Evolutionary conservation across 2,329 filamentous ascomycete species (phyloP), one percentile per base, ranked within the genome.

Genomic region (Plectosphaerella cucumerina): DNA sequence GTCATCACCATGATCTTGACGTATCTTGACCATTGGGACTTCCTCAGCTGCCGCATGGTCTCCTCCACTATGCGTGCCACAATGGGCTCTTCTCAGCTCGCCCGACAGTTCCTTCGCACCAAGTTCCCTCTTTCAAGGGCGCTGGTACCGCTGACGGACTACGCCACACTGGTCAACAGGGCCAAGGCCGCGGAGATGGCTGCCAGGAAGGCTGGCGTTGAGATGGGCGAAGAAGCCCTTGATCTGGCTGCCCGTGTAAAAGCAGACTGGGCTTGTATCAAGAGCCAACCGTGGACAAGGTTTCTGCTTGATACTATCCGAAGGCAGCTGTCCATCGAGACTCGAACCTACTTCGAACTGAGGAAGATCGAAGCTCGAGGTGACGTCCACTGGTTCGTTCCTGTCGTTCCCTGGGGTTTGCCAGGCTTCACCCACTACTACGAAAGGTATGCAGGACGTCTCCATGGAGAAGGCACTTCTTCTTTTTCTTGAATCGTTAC

Each of bases 321-420:
- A 31, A 8, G 26, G 11, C 9, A 14, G 35, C 33, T 20, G 59
- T 70, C 53, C 78, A 74, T 74, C 56, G 70, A 1, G 49, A 56
- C 12, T 59, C 74, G 6, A 82, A 82, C 54, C 71, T 75, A 44
- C 59, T 59, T 20, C 72, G 85, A 12, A 74, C 77, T 8, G 67
- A 73, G 33, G 74, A 82, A 45, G 86, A 86, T 62, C 67, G 76
- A 55, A 67, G 79, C 59, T n/a, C n/a, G n/a, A n/a, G n/a, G n/a
- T n/a, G n/a, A n/a, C n/a, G n/a, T n/a, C n/a, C n/a, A n/a, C n/a
- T n/a, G n/a, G n/a, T 31, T 5, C 26, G 12, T 8, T 11, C 26
- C 26, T 11, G 26, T 9, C 26, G 12, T 31, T 31, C 26, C 26
- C 26, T 31, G 26, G 26, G 26, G 26, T 70, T 86, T 35, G 65